Percentiles rank a stretch among this genome's conserved stretches.
These are phyloP conservation scores for Schizosaccharomyces octosporus DNA, from an alignment of 805 yeast genomes.

Conservation along the genomic window DNA sequence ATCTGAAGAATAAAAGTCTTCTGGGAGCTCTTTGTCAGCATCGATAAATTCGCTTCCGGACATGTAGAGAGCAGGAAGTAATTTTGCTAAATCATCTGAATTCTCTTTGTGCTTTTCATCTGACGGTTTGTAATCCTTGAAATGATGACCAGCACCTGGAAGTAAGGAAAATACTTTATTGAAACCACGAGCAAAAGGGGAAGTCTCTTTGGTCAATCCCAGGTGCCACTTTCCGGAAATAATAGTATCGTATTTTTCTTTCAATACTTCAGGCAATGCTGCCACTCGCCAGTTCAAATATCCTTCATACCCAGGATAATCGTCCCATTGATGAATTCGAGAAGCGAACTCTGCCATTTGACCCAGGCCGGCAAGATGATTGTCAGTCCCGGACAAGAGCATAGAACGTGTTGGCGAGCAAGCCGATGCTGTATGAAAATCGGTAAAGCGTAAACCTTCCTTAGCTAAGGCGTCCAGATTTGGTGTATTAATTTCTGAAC, in stretches of 20 bases:
- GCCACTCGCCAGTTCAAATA: slow-evolving; percentile 27
- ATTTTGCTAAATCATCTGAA: background rate
- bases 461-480: slow-evolving; percentile 22
- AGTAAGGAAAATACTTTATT: slow-evolving; percentile 25
- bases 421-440: slow-evolving; percentile 39
- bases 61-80: background rate
- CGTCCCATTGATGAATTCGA: slow-evolving; percentile 18
- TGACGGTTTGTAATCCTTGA: slow-evolving; percentile 20
- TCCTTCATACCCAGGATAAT: slow-evolving; percentile 33
- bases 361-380: slow-evolving; percentile 35
- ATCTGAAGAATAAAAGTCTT: background rate
- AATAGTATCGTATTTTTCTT: slow-evolving; percentile 25
- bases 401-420: slow-evolving; percentile 42
- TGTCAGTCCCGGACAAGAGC: slow-evolving; percentile 36
- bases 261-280: slow-evolving; percentile 26
- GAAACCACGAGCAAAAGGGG: slow-evolving; percentile 28
- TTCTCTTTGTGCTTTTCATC: slow-evolving; percentile 10
- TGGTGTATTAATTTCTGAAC: slow-evolving; percentile 20
- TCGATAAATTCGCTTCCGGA: background rate
- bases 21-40: background rate
- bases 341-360: slow-evolving; percentile 28
- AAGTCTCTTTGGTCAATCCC: slow-evolving; percentile 23
- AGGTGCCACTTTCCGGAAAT: slow-evolving; percentile 40
- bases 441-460: slow-evolving; percentile 26
- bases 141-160: slow-evolving; percentile 37